Base-by-base conservation (phyloP, 2,329 filamentous ascomycete species). In the Cladosporium halotolerans region DNA sequence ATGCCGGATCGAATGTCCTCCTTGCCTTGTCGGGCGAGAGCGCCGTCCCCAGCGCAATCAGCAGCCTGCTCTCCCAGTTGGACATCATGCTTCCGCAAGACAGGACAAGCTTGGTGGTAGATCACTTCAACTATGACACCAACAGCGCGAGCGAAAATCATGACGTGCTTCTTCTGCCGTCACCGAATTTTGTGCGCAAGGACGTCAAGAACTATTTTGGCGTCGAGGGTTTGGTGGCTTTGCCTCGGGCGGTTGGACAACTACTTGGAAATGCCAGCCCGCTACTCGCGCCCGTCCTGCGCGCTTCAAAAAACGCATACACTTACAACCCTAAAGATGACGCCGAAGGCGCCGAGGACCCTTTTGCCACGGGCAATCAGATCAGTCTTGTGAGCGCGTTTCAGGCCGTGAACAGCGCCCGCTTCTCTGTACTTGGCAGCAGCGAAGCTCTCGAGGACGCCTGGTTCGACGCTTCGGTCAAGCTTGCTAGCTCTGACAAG, bases 271-370 rank as follows among this genome's bases (percentile, higher is more conserved):
- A 85, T 60, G 80, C 75, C 13, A 85, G 86, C 63, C 81, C 88
- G 49, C 81, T 96, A 16, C 76, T 97, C 52, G 80, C 85, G 14
- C 89, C 93, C 13, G 81, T 99, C 60, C 74, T 99, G 55, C 85
- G 85, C 63, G 92, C 90, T 43, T 86, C 89, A 16, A 75, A 79
- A 61, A 96, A 90, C 9, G 88, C 91, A 57, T 99, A 99, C 77
- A 88, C 83, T 71, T 96, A 96, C 79, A 92, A 93, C 73, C 85
- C 89, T 52, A 95, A 95, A 78, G 90, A 96, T 58, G 88, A 95
- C 66, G 70, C 75, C 39, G 68, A 83, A 45, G 72, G 73, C 4
- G 76, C 89, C 3, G 89, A 95, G 60, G 91, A 96, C 57, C 79
- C 89, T 44, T 95, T 95, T 67, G 90, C 86, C 28, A 85, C 85